Conservation (phyloP, 106 monocot genomes). For the Dioscorea zingiberensis region DNA sequence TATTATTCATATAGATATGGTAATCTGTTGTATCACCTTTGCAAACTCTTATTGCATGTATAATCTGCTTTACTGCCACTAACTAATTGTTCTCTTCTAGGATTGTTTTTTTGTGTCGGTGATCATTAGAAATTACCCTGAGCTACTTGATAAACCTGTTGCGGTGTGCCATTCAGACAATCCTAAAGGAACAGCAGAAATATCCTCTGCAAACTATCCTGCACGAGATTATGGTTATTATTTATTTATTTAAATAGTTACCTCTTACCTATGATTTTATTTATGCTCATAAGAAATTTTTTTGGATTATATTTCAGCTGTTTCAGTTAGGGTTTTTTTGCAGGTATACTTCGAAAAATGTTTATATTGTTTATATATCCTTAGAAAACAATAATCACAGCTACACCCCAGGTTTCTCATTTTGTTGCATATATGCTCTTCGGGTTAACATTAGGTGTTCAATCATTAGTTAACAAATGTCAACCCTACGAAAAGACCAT, state of each 20-base stretch:
- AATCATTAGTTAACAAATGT: no score
- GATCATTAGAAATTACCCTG: slow-evolving; percentile 62
- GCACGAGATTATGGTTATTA: slow-evolving; percentile 66
- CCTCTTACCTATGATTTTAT: no score
- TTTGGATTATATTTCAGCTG: no score
- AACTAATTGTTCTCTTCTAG: slow-evolving; percentile 20
- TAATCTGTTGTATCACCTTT: slow-evolving; percentile 24
- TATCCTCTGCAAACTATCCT: slow-evolving; percentile 97
- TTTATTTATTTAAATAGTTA: background rate
- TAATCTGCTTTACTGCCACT: background rate
- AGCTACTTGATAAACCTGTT: slow-evolving; percentile 76
- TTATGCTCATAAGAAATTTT: no score
- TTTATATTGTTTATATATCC: no score
- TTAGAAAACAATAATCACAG: no score
- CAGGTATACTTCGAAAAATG: no score
- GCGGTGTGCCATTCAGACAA: slow-evolving; percentile 94
- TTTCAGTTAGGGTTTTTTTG: no score
- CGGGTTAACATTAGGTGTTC: no score
- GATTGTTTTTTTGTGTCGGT: slow-evolving; percentile 97
- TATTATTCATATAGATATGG: slow-evolving; percentile 94
- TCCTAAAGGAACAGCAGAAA: slow-evolving; percentile 96
- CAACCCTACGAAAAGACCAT: no score
- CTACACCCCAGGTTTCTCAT: no score
- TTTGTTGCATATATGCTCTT: no score
- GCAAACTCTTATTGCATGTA: background rate